Evolutionary conservation across 2,329 filamentous ascomycete genomes (phyloP), one percentile per base, ranked within the genome.

Genomic region (Xylariales sp.): DNA sequence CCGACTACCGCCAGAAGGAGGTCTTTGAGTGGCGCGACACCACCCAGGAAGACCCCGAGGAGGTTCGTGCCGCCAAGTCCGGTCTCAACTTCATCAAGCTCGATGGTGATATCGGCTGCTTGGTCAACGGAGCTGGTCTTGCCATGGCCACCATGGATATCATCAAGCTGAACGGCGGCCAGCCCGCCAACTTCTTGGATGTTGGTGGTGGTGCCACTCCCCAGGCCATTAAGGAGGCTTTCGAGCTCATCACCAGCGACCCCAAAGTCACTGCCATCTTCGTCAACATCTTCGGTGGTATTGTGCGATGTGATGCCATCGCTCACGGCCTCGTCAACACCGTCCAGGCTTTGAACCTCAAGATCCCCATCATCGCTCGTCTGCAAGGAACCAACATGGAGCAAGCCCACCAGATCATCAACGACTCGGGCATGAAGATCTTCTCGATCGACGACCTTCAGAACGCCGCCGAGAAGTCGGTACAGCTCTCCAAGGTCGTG

Each of bases 111-210:
- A 98, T 98, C 63, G 93, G 93, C 69, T 98, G 93, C 76, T 78
- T 97, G 54, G 93, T 98, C 74, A 98, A 98, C 74, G 93, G 93
- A 64, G 93, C 93, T 57, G 93, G 93, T 73, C 85, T 98, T 52
- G 93, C 93, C 70, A 98, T 98, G 93, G 93, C 93, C 48, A 98
- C 93, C 64, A 98, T 98, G 93, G 93, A 98, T 69, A 97, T 98
- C 67, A 98, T 98, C 80, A 97, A 98, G 82, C 81, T 98, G 48
- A 98, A 97, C 72, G 93, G 93, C 54, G 93, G 93, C 48, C 75
- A 81, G 60, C 93, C 93, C 46, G 93, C 93, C 55, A 98, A 98
- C 81, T 98, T 98, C 83, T 78, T 98, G 54, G 93, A 98, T 64
- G 93, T 98, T 53, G 93, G 93, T 60, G 93, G 93, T 65, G 93